Evolutionary conservation across 805 yeast species (phyloP).

Genomic region (Debaryomyces tyrocola): DNA sequence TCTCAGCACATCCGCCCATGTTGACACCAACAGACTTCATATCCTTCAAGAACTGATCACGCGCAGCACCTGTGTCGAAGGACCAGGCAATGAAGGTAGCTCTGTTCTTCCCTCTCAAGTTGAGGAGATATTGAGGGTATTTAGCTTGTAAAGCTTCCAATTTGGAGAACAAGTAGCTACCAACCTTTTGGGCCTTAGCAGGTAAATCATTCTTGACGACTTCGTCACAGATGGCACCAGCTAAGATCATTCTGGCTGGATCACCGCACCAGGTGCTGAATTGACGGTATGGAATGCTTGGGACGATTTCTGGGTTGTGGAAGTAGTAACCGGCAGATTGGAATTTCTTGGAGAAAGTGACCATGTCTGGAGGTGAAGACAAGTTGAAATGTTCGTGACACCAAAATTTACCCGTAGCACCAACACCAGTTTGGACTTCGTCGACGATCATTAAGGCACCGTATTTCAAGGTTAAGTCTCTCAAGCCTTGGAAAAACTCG

Average conservation of each 20-base stretch:
- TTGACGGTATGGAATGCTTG: conserved; percentile 64
- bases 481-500: conserved; percentile 59
- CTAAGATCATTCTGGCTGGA: conserved; percentile 67
- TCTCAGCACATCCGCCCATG: conserved; percentile 83
- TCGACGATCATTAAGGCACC: conserved; percentile 63
- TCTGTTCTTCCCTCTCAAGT: conserved; percentile 71
- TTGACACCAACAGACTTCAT: conserved; percentile 70
- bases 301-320: conserved; percentile 57
- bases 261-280: conserved; percentile 82
- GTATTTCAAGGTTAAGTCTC: conserved; percentile 58
- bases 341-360: conserved; percentile 70
- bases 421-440: conserved; percentile 76
- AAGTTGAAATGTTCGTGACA: conserved; percentile 70
- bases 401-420: conserved; percentile 73
- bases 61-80: conserved; percentile 48
- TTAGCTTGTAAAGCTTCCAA: conserved; percentile 52
- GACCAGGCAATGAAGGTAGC: conserved; percentile 88
- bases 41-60: conserved; percentile 61
- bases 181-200: conserved; percentile 57
- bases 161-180: conserved; percentile 61
- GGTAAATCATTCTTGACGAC: conserved; percentile 60
- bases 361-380: conserved; percentile 63
- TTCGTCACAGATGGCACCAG: conserved; percentile 71
- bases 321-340: conserved; percentile 74
- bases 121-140: conserved; percentile 52